Evolutionary conservation across 805 yeast species (phyloP).

Genomic region (Monosporozyma unispora): DNA sequence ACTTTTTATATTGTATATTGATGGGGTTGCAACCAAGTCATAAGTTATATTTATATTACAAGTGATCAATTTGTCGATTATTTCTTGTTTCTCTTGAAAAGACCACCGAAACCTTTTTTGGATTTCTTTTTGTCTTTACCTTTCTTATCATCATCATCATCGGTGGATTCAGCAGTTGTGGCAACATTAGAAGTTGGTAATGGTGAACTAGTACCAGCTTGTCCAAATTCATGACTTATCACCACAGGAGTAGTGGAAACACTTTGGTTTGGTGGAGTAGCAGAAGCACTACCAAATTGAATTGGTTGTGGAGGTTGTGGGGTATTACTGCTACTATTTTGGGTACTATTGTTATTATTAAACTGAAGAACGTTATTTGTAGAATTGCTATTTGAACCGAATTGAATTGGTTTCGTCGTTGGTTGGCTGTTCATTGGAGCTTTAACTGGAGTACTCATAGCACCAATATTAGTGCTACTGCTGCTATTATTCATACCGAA

Average conservation of each 20-base stretch:
- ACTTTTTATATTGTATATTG: background rate
- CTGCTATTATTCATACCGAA: background rate
- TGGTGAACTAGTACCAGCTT: background rate
- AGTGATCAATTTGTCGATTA: background rate
- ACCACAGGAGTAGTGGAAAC: background rate
- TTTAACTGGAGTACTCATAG: background rate
- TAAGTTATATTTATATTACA: background rate
- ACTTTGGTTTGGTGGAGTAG: background rate
- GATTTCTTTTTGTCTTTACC: conserved; percentile 16
- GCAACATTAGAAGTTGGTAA: background rate
- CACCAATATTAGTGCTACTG: background rate
- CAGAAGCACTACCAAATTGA: background rate
- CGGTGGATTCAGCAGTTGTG: background rate
- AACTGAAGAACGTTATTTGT: background rate
- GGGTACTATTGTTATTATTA: background rate
- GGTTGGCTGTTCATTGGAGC: background rate
- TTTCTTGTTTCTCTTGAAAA: conserved; percentile 19
- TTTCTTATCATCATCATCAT: conserved; percentile 1
- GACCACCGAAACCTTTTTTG: conserved; percentile 24
- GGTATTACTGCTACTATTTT: background rate
- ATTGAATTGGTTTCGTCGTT: conserved; percentile 2
- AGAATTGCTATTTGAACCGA: background rate
- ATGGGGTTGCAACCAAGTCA: background rate
- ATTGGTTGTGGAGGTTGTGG: background rate
- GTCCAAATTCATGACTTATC: conserved; percentile 1